A percentile compares a stretch with the other conserved stretches of the same genome.
These are phyloP conservation scores for Backusella psychrophila DNA, from an alignment of 192 early-diverging fungal genomes.

Conservation along the genomic window DNA sequence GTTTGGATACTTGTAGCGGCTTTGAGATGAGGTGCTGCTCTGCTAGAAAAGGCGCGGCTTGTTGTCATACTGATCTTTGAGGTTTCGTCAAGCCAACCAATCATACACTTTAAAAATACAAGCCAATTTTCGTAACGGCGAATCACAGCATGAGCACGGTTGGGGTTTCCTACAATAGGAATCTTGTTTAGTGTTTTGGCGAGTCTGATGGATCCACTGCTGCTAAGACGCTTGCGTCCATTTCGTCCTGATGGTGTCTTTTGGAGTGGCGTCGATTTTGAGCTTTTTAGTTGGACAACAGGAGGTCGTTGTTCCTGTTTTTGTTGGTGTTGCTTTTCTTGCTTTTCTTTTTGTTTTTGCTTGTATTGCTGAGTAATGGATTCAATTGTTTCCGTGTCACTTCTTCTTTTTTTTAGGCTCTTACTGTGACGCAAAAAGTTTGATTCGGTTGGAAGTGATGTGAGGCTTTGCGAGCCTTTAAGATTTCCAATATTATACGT, in stretches of 20 bases:
- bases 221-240: not conserved
- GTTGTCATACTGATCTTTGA: not conserved
- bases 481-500: not conserved
- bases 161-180: not conserved
- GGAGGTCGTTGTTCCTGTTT: not conserved
- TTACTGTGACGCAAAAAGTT: not conserved
- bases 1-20: not conserved
- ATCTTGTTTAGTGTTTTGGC: not conserved
- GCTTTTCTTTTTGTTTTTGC: not conserved
- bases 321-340: not conserved
- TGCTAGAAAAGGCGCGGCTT: not conserved
- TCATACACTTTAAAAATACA: not conserved
- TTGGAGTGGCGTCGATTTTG: conserved; percentile 11
- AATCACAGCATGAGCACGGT: conserved; percentile 2
- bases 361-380: not conserved
- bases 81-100: conserved; percentile 6
- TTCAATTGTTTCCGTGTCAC: not conserved
- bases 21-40: not conserved
- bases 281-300: not conserved
- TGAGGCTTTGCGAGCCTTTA: not conserved
- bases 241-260: not conserved
- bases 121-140: conserved; percentile 7
- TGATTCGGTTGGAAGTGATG: not conserved
- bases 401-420: not conserved
- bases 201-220: not conserved